Percentiles rank a stretch among this genome's conserved stretches.
Evolutionary conservation across 2,329 filamentous ascomycete genomes (phyloP).

Genomic region (Mycocentrospora acerina): DNA sequence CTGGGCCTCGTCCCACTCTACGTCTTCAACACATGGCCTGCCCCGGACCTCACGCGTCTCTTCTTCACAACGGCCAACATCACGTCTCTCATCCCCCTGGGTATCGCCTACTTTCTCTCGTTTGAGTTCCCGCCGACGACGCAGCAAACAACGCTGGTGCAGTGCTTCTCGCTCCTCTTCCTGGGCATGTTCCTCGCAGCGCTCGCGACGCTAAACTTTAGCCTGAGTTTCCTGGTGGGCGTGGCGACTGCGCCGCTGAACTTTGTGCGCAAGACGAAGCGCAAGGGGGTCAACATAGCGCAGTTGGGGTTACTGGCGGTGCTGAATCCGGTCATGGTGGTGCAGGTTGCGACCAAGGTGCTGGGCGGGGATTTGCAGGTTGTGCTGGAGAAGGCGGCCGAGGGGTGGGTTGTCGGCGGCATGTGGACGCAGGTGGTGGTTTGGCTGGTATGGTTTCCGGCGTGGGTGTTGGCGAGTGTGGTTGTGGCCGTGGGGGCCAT

Average conservation of each 20-base stretch:
- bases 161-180: conserved; percentile 88
- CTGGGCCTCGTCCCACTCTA: conserved; percentile 80
- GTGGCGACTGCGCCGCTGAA: conserved; percentile 75
- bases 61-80: conserved; percentile 37
- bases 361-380: conserved; percentile 47
- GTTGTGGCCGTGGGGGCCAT: conserved; percentile 30
- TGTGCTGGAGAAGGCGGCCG: conserved; percentile 71
- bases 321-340: conserved; percentile 38
- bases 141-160: conserved; percentile 77
- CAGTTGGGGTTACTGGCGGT: conserved; percentile 23
- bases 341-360: conserved; percentile 25
- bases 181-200: conserved; percentile 90
- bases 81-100: conserved; percentile 35
- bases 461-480: conserved; percentile 68
- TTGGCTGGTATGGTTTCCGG: conserved; percentile 97
- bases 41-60: conserved; percentile 40
- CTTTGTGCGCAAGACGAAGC: conserved; percentile 58
- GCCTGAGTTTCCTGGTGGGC: conserved; percentile 81
- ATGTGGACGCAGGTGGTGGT: conserved; percentile 86
- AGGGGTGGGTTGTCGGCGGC: conserved; percentile 87
- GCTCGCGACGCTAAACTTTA: conserved; percentile 94
- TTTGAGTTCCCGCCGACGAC: conserved; percentile 54
- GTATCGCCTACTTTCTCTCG: conserved; percentile 29
- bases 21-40: conserved; percentile 75
- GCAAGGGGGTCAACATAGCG: conserved; percentile 7